Evolutionary conservation across 257 asterid genomes (phyloP).

Genomic region (Nicotiana noctiflora): DNA sequence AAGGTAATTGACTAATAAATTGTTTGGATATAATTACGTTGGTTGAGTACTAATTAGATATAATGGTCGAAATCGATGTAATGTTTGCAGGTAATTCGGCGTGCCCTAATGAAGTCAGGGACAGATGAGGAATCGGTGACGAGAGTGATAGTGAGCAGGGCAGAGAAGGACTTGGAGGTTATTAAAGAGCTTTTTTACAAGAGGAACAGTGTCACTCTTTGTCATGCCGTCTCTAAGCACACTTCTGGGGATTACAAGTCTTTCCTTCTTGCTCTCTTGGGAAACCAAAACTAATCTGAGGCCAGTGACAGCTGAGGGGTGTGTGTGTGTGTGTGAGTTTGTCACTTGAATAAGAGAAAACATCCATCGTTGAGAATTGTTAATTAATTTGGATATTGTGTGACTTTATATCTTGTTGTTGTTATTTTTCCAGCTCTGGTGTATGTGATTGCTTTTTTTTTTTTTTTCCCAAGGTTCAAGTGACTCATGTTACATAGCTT

Average conservation of each 20-base stretch:
- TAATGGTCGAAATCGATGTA: no score
- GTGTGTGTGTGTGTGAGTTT: no score
- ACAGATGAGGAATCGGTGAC: slow-evolving; percentile 57
- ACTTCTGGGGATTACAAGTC: slow-evolving; percentile 67
- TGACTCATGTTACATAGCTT: no score
- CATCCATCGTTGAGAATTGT: no score
- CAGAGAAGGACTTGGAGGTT: slow-evolving; percentile 54
- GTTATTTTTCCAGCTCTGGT: no score
- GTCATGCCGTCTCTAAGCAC: slow-evolving; percentile 50
- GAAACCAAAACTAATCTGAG: slow-evolving; percentile 22
- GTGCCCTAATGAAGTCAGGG: slow-evolving; percentile 40
- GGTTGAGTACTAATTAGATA: no score
- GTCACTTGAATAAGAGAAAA: background rate
- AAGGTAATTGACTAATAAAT: slow-evolving; percentile 35
- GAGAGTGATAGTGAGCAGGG: slow-evolving; percentile 59
- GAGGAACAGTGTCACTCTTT: slow-evolving; percentile 65
- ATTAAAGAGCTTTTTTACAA: slow-evolving; percentile 45
- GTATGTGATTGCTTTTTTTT: no score
- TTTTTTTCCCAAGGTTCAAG: no score
- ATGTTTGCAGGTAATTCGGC: slow-evolving; percentile 38
- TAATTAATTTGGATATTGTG: no score
- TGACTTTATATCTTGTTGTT: no score
- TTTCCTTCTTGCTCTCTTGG: slow-evolving; percentile 57
- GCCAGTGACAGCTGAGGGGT: background rate
- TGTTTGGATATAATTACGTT: no score